Evolutionary conservation across 2,329 filamentous ascomycete genomes (phyloP), one percentile per base, ranked within the genome.

Genomic region (Xylaria sp.): DNA sequence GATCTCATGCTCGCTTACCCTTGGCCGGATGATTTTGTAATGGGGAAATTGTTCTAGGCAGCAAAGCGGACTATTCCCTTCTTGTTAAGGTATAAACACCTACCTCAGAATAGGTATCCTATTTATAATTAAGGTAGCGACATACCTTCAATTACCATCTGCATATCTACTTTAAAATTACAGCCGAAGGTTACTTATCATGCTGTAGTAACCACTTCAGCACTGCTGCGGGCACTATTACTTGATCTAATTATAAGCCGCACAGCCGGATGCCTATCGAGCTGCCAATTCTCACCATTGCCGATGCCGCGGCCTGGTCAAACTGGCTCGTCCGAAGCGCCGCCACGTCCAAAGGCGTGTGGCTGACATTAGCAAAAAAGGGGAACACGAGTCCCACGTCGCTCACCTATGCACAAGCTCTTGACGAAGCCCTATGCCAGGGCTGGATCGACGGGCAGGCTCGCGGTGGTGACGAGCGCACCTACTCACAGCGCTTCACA

Each of bases 371-470:
- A 2, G 69, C 75, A 2, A 77, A 77, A 68, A 77, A 76, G 61
- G 72, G 72, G 1, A 67, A 72, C 2, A 70, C 60, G 1, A 11
- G 21, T 0, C 74, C 75, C 1, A 78, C 75, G 3, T 73, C 75
- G 4, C 71, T 78, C 30, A 76, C 74, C 1, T 78, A 78, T 48
- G 69, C 71, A 4, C 72, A 88, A 74, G 87, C 87, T 0, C 81
- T 90, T 19, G 85, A 89, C 73, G 77, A 81, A 39, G 87, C 87
- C 0, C 80, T 90, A 6, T 89, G 87, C 75, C 86, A 85, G 73
- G 88, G 88, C 50, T 90, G 88, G 88, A 90, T 90, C 65, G 87
- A 90, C 74, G 86, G 88, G 0, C 86, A 87, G 72, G 81, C 81
- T 1, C 79, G 79, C 19, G 39, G 61, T 2, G 75, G 81, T 55